Evolutionary conservation across 805 yeast genomes (phyloP), one percentile per base, ranked within the genome.

Genomic region (Maudiozyma bulderi): DNA sequence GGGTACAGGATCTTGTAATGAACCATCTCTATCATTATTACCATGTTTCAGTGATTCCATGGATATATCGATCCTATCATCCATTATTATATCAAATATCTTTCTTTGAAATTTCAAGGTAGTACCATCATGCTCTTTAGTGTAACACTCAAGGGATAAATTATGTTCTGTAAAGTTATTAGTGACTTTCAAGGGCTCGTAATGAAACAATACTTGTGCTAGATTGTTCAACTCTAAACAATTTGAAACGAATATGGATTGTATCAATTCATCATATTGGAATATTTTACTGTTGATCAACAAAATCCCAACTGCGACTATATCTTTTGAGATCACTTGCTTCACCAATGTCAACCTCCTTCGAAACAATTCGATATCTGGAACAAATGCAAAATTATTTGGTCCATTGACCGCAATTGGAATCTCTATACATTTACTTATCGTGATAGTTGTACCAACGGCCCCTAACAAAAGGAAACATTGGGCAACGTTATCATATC

Each of bases 401-500:
- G 41, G 44, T 15, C 20, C 43, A 14, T 35, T 31, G 7, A 30
- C 6, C 9, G 4, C 29, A 8, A 47, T 37, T 3, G 49, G 49
- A 8, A 47, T 31, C 20, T 42, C 28, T 14, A 47, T 11, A 37
- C 49, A 33, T 13, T 47, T 47, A 2, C 11, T 34, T 5, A 44
- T 28, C 20, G 32, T 33, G 4, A 20, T 14, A n/a, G 5, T 30
- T 30, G 35, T 40, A 1, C 35, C 35, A 6, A 31, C 14, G 7
- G 28, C 30, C 6, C 61, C 60, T 26, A 57, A 38, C 8, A 58
- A 48, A 8, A 56, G 14, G 33, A 47, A 49, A 38, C 58, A 56
- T 40, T 50, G 55, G 5, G 59, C 52, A 2, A 48, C 42, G 9
- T 47, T 49, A 5, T 15, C 20, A n/a, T 13, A 34, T 4, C 15